Base-by-base conservation (phyloP, 2,329 filamentous ascomycete species). In the Fusarium burgessii region DNA sequence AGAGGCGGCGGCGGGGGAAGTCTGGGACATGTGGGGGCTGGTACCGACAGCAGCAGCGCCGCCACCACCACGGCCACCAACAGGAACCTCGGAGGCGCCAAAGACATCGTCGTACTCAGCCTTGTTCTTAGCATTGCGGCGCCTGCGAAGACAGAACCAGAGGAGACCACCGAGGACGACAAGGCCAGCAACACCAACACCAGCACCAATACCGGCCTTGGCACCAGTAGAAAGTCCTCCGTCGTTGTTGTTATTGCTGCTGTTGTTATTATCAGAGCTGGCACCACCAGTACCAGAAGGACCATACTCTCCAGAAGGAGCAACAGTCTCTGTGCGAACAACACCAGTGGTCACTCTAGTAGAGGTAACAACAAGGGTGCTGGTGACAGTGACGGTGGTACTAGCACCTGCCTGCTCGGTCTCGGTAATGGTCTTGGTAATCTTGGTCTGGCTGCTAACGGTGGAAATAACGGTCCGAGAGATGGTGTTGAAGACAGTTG, bases 151-250 rank as follows among this genome's bases (percentile, higher is more conserved):
- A 66, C 76, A 77, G 70, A 78, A 77, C 72, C 77, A 79, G 43
- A 77, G 36, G 46, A 78, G 58, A 23, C 63, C 74, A 45, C 61
- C 77, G 46, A 82, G 59, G 58, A 81, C n/a, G 38, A 76, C 66
- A 13, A 83, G 76, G 23, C 74, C 82, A 55, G 69, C 82, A 25
- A 82, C 74, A 66, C 78, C 82, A 20, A 77, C 79, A 54, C 80
- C 83, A 25, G 79, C 79, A 57, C 83, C 83, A 40, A 84, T 84
- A 58, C 83, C 83, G 45, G 80, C 81, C 79, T 84, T 83, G 66
- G 82, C 83, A 32, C 82, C 83, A 10, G 78, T 82, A 3, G 80
- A 81, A 13, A 84, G 77, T 7, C 82, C 80, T 13, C 73, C 68
- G 40, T 56, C 57, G 35, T 62, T 46, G 61, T 66, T 63, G 61